These are phyloP conservation scores for Tricholoma sp. DNA, from an alignment of 768 basidiomycete genomes.

Conservation along the genomic window DNA sequence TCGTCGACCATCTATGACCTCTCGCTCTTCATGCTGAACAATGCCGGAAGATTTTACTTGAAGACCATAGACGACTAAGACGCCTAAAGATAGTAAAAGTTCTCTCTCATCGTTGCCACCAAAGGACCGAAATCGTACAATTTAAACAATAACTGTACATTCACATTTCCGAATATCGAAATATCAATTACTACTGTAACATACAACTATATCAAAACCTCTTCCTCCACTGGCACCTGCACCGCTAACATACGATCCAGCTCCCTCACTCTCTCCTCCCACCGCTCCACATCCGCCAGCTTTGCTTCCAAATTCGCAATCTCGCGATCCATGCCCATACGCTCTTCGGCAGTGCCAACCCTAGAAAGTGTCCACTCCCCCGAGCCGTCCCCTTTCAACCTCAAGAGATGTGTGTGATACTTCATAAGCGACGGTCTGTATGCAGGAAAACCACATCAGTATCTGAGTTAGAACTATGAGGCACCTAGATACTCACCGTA, in stretches of 20 bases:
- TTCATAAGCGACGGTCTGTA: constrained; percentile 76
- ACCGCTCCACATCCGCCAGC: constrained; percentile 63
- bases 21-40: too few species aligned
- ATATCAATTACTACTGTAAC: too few species aligned
- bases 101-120: too few species aligned
- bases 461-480: too few species aligned
- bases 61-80: too few species aligned
- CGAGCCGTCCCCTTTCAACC: constrained; percentile 66
- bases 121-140: too few species aligned
- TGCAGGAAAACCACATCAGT: not conserved
- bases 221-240: constrained; percentile 25
- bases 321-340: constrained; percentile 71
- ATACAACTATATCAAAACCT: not conserved
- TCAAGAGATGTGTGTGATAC: constrained; percentile 86
- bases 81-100: too few species aligned
- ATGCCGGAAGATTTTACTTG: too few species aligned
- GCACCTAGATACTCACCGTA: constrained; percentile 46
- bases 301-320: constrained; percentile 61
- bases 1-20: too few species aligned
- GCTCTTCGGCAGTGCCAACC: constrained; percentile 70
- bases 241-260: constrained; percentile 52
- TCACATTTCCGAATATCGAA: too few species aligned
- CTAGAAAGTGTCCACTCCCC: constrained; percentile 68
- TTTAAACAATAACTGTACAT: too few species aligned
- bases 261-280: constrained; percentile 68